phyloP scores from a whole-genome alignment of 805 yeast genomes.

The Pichia membranifaciens region DNA sequence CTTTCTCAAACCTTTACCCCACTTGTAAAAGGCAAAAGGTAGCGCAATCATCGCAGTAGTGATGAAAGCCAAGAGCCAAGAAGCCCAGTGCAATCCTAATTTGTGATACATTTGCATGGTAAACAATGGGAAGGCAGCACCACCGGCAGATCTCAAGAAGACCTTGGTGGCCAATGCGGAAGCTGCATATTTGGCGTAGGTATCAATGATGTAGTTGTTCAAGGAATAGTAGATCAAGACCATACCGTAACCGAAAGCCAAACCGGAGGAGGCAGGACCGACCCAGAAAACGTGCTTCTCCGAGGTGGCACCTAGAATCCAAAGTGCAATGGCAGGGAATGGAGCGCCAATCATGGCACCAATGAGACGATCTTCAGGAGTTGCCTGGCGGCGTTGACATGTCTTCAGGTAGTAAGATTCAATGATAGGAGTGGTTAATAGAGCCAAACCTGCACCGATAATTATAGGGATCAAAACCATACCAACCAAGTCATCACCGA shows the following conservation, averaged over 20 bases:
- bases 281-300: conserved; percentile 62
- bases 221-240: conserved; percentile 52
- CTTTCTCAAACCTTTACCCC: conserved; percentile 58
- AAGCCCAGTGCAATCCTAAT: conserved; percentile 75
- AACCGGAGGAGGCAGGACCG: conserved; percentile 55
- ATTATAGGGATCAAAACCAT: conserved; percentile 86
- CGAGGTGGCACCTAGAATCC: conserved; percentile 77
- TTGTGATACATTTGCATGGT: conserved; percentile 75
- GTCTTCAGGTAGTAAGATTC: conserved; percentile 56
- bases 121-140: conserved; percentile 81
- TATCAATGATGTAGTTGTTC: conserved; percentile 83
- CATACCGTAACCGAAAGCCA: conserved; percentile 59
- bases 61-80: conserved; percentile 71
- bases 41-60: conserved; percentile 69
- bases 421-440: conserved; percentile 65
- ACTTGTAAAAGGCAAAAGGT: conserved; percentile 66
- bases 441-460: conserved; percentile 76
- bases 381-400: conserved; percentile 50
- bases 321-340: conserved; percentile 72
- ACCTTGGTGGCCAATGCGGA: conserved; percentile 79
- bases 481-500: conserved; percentile 72
- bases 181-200: conserved; percentile 78
- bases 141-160: conserved; percentile 74
- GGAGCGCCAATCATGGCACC: conserved; percentile 84
- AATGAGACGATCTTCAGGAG: conserved; percentile 73